Evolutionary conservation across 192 early-diverging fungal genomes (phyloP).

Genomic region (Umbelopsis sp.): DNA sequence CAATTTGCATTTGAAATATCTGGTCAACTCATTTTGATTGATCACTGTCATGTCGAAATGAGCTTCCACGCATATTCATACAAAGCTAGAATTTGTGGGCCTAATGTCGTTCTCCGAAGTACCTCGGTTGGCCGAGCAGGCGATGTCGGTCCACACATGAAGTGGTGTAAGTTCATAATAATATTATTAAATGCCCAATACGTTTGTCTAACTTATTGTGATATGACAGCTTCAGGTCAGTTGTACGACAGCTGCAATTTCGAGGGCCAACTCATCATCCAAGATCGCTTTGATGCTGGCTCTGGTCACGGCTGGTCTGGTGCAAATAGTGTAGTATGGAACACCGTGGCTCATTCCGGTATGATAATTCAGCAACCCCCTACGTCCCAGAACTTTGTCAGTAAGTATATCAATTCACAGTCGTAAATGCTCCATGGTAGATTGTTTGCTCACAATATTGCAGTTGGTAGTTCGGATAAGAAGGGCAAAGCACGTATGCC

Average conservation of each 20-base stretch:
- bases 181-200: no score
- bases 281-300: constrained; percentile 47
- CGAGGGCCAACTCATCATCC: constrained; percentile 46
- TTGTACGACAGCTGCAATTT: constrained; percentile 37
- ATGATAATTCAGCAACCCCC: constrained; percentile 42
- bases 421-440: background rate
- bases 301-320: constrained; percentile 48
- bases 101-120: constrained; percentile 43
- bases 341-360: constrained; percentile 42
- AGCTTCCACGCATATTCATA: constrained; percentile 47
- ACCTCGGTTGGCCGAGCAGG: constrained; percentile 22
- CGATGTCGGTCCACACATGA: constrained; percentile 51
- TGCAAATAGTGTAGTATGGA: constrained; percentile 52
- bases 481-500: constrained; percentile 26
- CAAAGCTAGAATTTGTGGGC: constrained; percentile 45
- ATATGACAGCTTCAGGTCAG: constrained; percentile 37
- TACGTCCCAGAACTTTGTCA: constrained; percentile 46
- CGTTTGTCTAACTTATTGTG: background rate
- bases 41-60: constrained; percentile 38
- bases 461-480: constrained; percentile 30
- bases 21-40: constrained; percentile 44
- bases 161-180: constrained; percentile 42
- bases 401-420: constrained; percentile 11
- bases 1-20: constrained; percentile 54
- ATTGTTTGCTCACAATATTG: no score